phyloP scores from a whole-genome alignment of 768 basidiomycete species.

The Termitomyces sp. region DNA sequence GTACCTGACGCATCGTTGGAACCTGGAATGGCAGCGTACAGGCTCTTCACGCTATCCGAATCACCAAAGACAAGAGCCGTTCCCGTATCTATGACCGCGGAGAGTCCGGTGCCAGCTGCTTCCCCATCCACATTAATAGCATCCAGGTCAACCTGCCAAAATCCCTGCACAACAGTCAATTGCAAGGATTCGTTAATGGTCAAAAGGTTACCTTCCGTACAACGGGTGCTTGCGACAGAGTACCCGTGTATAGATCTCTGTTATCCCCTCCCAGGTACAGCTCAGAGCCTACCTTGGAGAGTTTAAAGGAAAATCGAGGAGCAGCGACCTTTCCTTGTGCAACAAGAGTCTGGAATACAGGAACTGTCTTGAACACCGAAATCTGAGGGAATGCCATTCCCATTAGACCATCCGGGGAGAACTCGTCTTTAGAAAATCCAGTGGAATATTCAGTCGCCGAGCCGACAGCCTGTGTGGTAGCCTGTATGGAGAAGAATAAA shows the following conservation, averaged over 20 bases:
- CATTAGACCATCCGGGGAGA: conserved; percentile 36
- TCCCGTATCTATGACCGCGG: conserved; percentile 37
- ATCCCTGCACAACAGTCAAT: conserved; percentile 17
- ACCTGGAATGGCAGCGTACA: conserved; percentile 29
- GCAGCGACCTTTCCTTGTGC: conserved; percentile 26
- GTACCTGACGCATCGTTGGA: conserved; percentile 20
- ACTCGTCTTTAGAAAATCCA: conserved; percentile 24
- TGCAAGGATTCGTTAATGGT: background rate
- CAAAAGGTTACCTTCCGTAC: conserved; percentile 19
- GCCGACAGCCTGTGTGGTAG: conserved; percentile 27
- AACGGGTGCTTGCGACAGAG: conserved; percentile 33
- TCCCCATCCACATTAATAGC: conserved; percentile 22
- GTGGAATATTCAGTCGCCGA: conserved; percentile 31
- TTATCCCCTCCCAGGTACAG: conserved; percentile 55
- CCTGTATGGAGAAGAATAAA: conserved; percentile 13
- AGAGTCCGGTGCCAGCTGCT: conserved; percentile 13
- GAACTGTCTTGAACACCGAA: conserved; percentile 27
- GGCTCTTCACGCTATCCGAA: conserved; percentile 15
- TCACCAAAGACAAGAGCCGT: conserved; percentile 36
- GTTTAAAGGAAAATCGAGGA: conserved; percentile 44
- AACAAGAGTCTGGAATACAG: conserved; percentile 43
- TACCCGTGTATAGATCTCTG: conserved; percentile 36
- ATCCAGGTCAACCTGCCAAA: conserved; percentile 28
- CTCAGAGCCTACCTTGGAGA: conserved; percentile 40
- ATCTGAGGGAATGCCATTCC: conserved; percentile 40